Conservation (phyloP, 179 eudicot species). For the Vitellaria paradoxa region DNA sequence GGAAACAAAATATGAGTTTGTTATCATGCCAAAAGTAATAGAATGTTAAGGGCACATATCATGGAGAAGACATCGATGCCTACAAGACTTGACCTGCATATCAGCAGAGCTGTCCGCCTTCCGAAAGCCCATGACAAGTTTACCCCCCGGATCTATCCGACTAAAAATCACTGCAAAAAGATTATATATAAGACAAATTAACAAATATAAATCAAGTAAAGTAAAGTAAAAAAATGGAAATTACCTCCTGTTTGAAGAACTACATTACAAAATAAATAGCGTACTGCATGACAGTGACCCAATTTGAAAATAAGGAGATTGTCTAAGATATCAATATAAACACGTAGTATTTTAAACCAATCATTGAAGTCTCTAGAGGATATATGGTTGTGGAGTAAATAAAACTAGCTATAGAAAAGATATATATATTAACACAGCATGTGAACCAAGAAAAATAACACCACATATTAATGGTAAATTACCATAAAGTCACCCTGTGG, state of each 20-base stretch:
- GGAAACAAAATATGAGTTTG: slow-evolving; percentile 11
- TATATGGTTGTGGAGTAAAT: background rate
- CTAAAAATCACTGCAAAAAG: slow-evolving; percentile 80
- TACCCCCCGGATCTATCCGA: slow-evolving; percentile 90
- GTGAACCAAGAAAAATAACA: slow-evolving; percentile 8
- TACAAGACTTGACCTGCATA: slow-evolving; percentile 55
- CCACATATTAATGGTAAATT: background rate
- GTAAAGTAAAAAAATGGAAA: background rate
- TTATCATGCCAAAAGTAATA: slow-evolving; percentile 1
- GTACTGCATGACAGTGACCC: background rate
- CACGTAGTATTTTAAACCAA: background rate
- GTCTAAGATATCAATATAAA: background rate
- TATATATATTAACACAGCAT: background rate
- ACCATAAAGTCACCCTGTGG: background rate
- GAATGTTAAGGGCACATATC: slow-evolving; percentile 2
- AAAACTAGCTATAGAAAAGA: background rate
- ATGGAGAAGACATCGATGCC: slow-evolving; percentile 3
- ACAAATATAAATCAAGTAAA: background rate
- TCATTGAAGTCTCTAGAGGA: background rate
- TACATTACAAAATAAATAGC: background rate
- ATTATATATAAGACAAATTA: background rate
- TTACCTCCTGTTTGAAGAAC: background rate
- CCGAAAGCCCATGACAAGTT: slow-evolving; percentile 93
- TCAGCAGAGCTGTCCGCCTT: slow-evolving; percentile 60
- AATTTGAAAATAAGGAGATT: background rate